phyloP scores from a whole-genome alignment of 257 asterid genomes.

The Solanum ahanhuiri region DNA sequence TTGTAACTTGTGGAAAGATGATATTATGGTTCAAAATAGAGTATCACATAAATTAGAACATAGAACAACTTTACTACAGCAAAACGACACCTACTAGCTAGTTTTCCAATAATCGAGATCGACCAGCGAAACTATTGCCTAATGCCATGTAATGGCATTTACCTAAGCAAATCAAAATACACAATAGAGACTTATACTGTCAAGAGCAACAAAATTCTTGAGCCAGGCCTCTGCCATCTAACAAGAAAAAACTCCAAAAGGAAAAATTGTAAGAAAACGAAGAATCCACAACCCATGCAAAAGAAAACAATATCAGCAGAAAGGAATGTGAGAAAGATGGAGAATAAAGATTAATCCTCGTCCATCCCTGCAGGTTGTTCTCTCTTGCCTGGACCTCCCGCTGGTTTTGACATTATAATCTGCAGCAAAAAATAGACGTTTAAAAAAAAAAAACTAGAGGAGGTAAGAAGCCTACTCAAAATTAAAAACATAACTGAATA shows the following conservation, averaged over 20 bases:
- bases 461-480: background rate
- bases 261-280: background rate
- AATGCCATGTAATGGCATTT: background rate
- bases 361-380: constrained; percentile 21
- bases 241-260: background rate
- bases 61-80: background rate
- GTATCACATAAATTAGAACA: background rate
- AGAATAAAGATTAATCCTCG: constrained; percentile 20
- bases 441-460: background rate
- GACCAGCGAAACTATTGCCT: background rate
- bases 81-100: background rate
- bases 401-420: constrained; percentile 55
- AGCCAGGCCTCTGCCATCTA: background rate
- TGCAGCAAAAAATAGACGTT: constrained; percentile 5
- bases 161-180: background rate
- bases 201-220: background rate
- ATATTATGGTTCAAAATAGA: background rate
- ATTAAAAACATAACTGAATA: background rate
- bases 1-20: background rate
- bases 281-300: background rate
- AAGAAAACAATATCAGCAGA: background rate
- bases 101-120: background rate
- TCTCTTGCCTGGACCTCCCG: constrained; percentile 42
- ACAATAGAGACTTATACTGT: background rate
- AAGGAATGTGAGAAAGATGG: background rate